phyloP scores from a whole-genome alignment of 148 eudicot species.

The Chenopodium quinoa region DNA sequence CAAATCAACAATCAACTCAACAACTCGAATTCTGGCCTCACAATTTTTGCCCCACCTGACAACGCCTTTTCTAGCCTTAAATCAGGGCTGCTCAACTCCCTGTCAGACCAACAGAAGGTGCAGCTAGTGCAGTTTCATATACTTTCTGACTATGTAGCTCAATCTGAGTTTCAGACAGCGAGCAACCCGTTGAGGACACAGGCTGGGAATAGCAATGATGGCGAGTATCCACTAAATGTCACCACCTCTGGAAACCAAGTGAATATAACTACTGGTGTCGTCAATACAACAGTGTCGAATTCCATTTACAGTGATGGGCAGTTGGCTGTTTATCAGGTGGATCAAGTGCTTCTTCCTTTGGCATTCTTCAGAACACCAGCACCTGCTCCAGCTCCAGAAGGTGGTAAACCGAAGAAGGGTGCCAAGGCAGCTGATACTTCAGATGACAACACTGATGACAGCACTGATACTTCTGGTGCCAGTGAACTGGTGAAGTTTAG shows the following conservation, averaged over 20 bases:
- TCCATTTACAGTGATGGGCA: constrained; percentile 58
- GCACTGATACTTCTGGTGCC: constrained; percentile 36
- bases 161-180: constrained; percentile 69
- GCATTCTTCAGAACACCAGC: constrained; percentile 53
- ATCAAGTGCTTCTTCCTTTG: constrained; percentile 73
- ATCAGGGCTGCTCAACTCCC: constrained; percentile 71
- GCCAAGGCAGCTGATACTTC: constrained; percentile 30
- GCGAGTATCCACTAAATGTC: constrained; percentile 70
- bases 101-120: constrained; percentile 66
- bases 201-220: constrained; percentile 59
- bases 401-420: constrained; percentile 45
- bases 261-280: constrained; percentile 74
- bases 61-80: constrained; percentile 69
- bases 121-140: constrained; percentile 73
- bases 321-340: constrained; percentile 85
- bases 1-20: constrained; percentile 79
- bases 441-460: constrained; percentile 13
- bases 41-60: constrained; percentile 81
- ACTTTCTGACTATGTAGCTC: constrained; percentile 52
- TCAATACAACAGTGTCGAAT: constrained; percentile 56
- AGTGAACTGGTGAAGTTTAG: constrained; percentile 24
- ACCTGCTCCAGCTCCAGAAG: constrained; percentile 65
- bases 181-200: constrained; percentile 88
- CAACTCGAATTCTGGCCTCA: constrained; percentile 72
- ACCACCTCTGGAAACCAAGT: constrained; percentile 78